Evolutionary conservation across 2,329 filamentous ascomycete species (phyloP), one percentile per base, ranked within the genome.

Genomic region (Cytospora piceicola): DNA sequence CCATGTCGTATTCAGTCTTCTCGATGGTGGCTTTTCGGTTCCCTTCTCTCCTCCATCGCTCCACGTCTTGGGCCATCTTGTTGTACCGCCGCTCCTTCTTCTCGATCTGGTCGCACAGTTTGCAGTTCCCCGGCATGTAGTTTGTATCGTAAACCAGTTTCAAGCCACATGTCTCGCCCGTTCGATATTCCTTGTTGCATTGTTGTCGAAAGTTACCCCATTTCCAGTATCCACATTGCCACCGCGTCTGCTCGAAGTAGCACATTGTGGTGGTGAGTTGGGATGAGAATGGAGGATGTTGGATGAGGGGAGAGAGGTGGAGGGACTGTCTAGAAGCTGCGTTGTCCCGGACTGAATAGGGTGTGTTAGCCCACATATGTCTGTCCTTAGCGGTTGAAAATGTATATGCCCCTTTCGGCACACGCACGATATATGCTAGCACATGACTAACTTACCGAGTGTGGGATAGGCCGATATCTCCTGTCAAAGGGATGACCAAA

Each of bases 141-240:
- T 87, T 83, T 30, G 92, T 94, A 72, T 87, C 82, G 81, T 91
- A 93, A 75, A 97, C 89, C 70, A 97, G 86, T 80, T 93, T 96
- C 81, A 97, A 90, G 68, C 94, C 94, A 80, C 94, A 98, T 46
- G 94, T 97, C 83, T 98, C 94, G 73, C 94, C 94, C 71, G 92
- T 97, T 70, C 94, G 91, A 81, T 96, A 96, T 78, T 97, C 94
- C 79, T 93, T 93, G 78, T 91, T 90, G 85, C 94, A 98, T 77
- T 96, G 94, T 78, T 94, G 87, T 71, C 91, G 89, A 82, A 97
- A 97, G 80, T 90, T 90, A 71, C 92, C 91, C 94, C 94, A 98
- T 79, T 93, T 93, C 90, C 91, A 97, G 84, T 93, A 94, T 74
- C 91, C 91, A 81, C 94, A 98, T 65, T 79, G 79, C 85, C 91